Base-by-base conservation (phyloP, 306 rosid species). In the Potentilla sterilis region DNA sequence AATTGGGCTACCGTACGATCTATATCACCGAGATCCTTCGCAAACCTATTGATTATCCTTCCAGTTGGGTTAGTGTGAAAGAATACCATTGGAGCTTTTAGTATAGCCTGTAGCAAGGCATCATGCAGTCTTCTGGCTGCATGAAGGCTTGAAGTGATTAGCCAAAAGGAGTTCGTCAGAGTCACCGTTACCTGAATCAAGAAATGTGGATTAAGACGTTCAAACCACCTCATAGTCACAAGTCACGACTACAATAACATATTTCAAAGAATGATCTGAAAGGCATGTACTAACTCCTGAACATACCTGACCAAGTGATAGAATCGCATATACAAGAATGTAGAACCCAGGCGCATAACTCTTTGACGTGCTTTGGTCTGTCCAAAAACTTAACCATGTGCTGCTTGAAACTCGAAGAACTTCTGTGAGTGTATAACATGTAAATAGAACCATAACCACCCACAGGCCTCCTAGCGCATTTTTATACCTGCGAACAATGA, bases 31-130 rank as follows among this genome's bases (percentile, higher is more conserved):
- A 81, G 72, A 83, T 93, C 98, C 78, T 79, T 91, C 2, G 98
- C 91, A 75, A 93, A 93, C 81, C 98, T 87, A 75, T 93, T 93
- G 81, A 93, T 88, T 77, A 93, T 88, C 69, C 98, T 85, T 41
- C 98, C 97, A 47, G 85, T 84, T 24, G 97, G 98, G 83, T 89
- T 93, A 48, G 94, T 88, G 84, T 93, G 97, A 82, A 93, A 93
- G 91, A 93, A 93, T 22, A 84, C 37, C 97, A 93, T 89, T 58
- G 96, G 97, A 82, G 97, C 96, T 59, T 86, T 71, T 21, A 93
- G 84, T 68, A 93, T 75, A 40, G 86, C 81, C n/a, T 78, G 75
- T 59, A 93, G 80, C 82, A 88, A 81, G 41, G 88, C 80, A 75
- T 93, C 86, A 4, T 93, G 97, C 88, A 93, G 72, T 62, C 78